Base-by-base conservation (phyloP, 179 eudicot species). In the Spinacia oleracea region DNA sequence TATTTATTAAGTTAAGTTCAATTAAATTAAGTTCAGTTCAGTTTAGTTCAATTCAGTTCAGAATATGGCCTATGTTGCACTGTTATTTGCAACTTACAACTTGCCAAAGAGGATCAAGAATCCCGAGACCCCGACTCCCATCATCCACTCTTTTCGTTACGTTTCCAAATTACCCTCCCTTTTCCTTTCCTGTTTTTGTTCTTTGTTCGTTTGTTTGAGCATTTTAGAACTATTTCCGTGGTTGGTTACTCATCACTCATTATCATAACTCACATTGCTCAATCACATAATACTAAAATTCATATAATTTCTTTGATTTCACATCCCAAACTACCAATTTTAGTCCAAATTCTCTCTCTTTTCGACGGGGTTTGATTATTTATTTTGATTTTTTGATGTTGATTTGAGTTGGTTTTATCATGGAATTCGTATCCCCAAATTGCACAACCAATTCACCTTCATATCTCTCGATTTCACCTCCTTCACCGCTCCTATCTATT, bases 351-450 rank as follows among this genome's bases (percentile, higher is more conserved):
- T 66, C 12, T 66, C 25, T 23, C 18, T 70, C 55, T 23, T 45
- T 70, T 25, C 11, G 6, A n/a, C 6, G 23, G 34, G 21, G 0
- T 63, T 11, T 63, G 6, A 38, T 38, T 5, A 14, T 63, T 29
- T 15, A 14, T 27, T 46, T 35, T 72, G 48, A 34, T n/a, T 34
- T 50, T 48, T 51, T 53, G 48, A 50, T 43, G 31, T 45, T 73
- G 1, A 5, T 73, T 74, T 71, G 59, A 40, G 74, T 77, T 78
- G 7, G 45, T 38, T 12, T 48, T 34, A 48, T 32, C 21, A 86
- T 86, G 89, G 87, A 84, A 34, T 65, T 84, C 50, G 48, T 68
- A 64, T 77, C 65, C 78, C 56, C 64, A 43, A 76, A 20, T 77
- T 81, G 81, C 64, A 32, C 59, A 18, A 6, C 71, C 29, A 84